Percentiles rank a stretch among this genome's conserved stretches.
These are phyloP conservation scores for Fusarium subglutinans DNA, from an alignment of 2,329 filamentous ascomycete species.

Conservation along the genomic window DNA sequence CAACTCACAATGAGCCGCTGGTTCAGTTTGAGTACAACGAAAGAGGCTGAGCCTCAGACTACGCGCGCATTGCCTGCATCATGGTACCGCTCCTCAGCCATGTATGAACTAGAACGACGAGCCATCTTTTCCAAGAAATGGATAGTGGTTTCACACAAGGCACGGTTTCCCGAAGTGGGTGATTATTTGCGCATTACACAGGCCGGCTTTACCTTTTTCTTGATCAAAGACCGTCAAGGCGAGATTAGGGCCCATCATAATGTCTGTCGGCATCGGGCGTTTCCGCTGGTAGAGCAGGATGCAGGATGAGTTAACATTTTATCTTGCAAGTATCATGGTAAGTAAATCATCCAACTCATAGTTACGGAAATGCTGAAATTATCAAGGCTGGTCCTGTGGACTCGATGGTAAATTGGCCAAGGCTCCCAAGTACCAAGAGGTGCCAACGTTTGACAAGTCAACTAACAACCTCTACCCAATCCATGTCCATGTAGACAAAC, in stretches of 20 bases:
- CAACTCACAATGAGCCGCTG: not conserved
- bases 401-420: not conserved
- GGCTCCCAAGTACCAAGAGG: not conserved
- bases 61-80: not conserved
- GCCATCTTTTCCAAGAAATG: not conserved
- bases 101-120: not conserved
- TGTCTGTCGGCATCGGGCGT: not conserved
- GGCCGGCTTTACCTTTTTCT: not conserved
- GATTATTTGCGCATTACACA: not conserved
- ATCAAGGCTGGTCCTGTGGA: not conserved
- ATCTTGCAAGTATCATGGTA: not conserved
- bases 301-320: not conserved
- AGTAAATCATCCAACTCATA: fast-evolving
- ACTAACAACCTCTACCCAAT: not conserved
- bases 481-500: not conserved
- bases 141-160: not conserved
- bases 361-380: fast-evolving
- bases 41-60: not conserved
- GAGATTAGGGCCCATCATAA: not conserved
- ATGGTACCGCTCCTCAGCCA: not conserved
- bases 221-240: not conserved
- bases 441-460: not conserved
- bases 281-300: not conserved
- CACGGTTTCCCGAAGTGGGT: fast-evolving
- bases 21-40: not conserved